Percentiles rank a stretch among this genome's conserved stretches.
Evolutionary conservation across 441 rosid species (phyloP).

Genomic region (Erysimum pusillum): DNA sequence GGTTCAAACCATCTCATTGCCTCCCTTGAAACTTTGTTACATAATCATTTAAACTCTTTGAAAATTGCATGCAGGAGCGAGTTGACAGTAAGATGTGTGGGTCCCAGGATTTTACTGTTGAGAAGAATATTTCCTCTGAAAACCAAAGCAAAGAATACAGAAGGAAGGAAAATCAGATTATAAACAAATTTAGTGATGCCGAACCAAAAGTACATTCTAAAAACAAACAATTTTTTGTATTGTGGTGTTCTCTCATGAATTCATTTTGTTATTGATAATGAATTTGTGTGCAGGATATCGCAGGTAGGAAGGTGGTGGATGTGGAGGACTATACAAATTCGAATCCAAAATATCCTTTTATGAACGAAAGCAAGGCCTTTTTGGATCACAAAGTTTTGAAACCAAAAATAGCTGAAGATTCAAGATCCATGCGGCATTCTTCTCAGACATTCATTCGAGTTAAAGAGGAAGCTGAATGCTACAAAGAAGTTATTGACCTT

Average conservation of each 20-base stretch:
- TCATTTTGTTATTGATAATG: slow-evolving; percentile 41
- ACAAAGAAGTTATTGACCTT: slow-evolving; percentile 60
- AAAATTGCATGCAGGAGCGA: slow-evolving; percentile 65
- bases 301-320: slow-evolving; percentile 52
- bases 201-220: slow-evolving; percentile 47
- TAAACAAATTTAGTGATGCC: slow-evolving; percentile 45
- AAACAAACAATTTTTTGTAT: neutral
- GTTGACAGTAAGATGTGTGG: slow-evolving; percentile 55
- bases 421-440: slow-evolving; percentile 43
- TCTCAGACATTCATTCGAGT: slow-evolving; percentile 51
- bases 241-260: slow-evolving; percentile 19
- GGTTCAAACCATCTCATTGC: slow-evolving; percentile 53
- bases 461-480: slow-evolving; percentile 47
- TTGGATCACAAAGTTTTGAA: slow-evolving; percentile 50
- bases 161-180: slow-evolving; percentile 51
- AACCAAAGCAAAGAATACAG: slow-evolving; percentile 49
- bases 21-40: slow-evolving; percentile 33
- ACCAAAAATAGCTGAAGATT: slow-evolving; percentile 47
- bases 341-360: slow-evolving; percentile 43
- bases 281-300: slow-evolving; percentile 62
- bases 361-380: slow-evolving; percentile 44
- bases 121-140: slow-evolving; percentile 45
- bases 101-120: slow-evolving; percentile 43
- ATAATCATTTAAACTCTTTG: slow-evolving; percentile 31
- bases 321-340: slow-evolving; percentile 44